These are phyloP conservation scores for Metarhizium rileyi DNA, from an alignment of 2,329 filamentous ascomycete genomes.

Conservation along the genomic window DNA sequence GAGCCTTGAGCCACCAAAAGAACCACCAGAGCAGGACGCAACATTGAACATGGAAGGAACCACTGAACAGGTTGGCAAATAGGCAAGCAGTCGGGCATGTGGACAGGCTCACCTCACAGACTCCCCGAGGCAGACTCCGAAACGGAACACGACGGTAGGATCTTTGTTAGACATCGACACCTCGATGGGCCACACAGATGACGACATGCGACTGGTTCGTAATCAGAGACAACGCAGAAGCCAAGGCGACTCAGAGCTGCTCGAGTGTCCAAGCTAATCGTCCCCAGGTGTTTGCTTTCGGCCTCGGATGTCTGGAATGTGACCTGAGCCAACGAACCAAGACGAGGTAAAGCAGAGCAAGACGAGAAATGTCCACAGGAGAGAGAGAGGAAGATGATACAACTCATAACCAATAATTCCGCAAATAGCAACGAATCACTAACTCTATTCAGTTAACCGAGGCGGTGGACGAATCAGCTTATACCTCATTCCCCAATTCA, in stretches of 20 bases:
- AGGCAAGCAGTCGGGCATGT: too few relatives aligned
- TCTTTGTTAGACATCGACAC: too few relatives aligned
- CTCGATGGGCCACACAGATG: background rate
- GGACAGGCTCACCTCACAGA: too few relatives aligned
- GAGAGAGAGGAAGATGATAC: background rate
- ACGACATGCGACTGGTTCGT: slow-evolving; percentile 2
- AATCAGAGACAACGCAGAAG: slow-evolving; percentile 3
- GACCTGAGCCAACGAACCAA: background rate
- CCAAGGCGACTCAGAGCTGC: background rate
- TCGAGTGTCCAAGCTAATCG: background rate
- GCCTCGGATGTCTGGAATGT: background rate
- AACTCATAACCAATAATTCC: background rate
- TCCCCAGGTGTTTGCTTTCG: background rate
- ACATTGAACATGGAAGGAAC: background rate
- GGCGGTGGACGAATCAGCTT: background rate
- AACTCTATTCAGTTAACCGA: background rate
- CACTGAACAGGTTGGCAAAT: background rate
- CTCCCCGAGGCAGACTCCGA: too few relatives aligned
- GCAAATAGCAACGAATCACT: background rate
- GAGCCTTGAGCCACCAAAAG: background rate
- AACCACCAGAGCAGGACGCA: background rate
- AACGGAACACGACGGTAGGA: too few relatives aligned
- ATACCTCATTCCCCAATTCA: background rate
- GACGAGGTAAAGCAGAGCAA: background rate
- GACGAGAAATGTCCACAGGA: background rate